A percentile compares a stretch with the other conserved stretches of the same genome.
phyloP scores from a whole-genome alignment of 2,329 filamentous ascomycete genomes.

The Exophiala calicioides region DNA sequence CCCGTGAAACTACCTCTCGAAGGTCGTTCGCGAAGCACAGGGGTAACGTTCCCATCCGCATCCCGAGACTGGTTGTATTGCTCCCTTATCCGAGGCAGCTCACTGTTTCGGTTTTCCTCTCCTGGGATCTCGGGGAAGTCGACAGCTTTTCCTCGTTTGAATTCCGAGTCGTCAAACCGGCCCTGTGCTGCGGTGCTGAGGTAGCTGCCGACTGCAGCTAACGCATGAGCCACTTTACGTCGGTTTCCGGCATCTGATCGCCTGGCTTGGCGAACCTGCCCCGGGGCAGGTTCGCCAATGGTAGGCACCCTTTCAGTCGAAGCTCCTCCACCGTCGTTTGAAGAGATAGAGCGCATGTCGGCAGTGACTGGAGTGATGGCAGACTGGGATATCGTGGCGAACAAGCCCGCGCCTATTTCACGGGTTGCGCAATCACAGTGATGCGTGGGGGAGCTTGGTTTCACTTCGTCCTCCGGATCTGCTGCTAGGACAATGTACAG shows the following conservation, averaged over 20 bases:
- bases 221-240: background rate
- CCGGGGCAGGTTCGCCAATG: background rate
- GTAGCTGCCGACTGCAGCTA: background rate
- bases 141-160: background rate
- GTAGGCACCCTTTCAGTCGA: background rate
- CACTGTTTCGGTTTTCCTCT: background rate
- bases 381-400: background rate
- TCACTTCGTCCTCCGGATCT: background rate
- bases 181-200: background rate
- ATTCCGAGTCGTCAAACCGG: background rate
- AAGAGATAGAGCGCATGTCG: background rate
- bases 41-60: background rate
- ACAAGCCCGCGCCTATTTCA: background rate
- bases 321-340: background rate
- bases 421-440: background rate
- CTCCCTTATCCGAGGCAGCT: background rate
- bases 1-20: background rate
- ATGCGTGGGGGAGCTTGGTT: background rate
- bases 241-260: conserved; percentile 1
- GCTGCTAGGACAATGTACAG: conserved; percentile 53
- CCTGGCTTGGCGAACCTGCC: background rate
- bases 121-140: background rate
- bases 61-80: background rate
- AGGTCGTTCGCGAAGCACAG: background rate
- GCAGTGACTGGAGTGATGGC: background rate